Evolutionary conservation across 345 rosid species (phyloP), one percentile per base, ranked within the genome.

Genomic region (Erysimum cheiranthoides): DNA sequence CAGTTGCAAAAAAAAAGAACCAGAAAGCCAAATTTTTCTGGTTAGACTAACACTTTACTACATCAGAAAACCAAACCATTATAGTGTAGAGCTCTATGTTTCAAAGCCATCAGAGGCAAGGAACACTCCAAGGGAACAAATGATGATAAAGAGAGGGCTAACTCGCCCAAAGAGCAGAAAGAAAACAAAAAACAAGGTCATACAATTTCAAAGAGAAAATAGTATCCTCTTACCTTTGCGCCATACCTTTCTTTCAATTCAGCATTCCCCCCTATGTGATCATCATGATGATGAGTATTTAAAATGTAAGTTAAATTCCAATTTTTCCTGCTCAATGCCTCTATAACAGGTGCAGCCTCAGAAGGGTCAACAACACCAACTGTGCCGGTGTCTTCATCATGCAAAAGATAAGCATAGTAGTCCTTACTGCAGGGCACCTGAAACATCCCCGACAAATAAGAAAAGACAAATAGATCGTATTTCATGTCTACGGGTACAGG

Each of bases 351-450:
- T 27, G 71, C 79, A 76, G 98, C 86, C 84, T 96, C 99, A 74
- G 89, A 85, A 12, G 99, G 99, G 88, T 96, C 99, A 84, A 96
- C 98, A 51, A 96, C 97, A 61, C 97, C 99, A 81, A 96, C 98
- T 0, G 99, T 96, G 70, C 98, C 99, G 0, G 99, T 96, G 81
- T 93, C 93, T 73, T 82, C 87, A 73, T 96, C 99, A 65, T 93
- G 93, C 66, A 96, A 85, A 65, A 96, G 90, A 82, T 92, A 96
- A 50, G 99, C 98, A 74, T 91, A 96, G 81, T 87, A 89, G 78
- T 96, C 98, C 71, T 78, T 83, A 53, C 92, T 88, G 56, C 99
- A 96, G 3, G 97, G 92, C 76, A 96, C 98, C 99, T 96, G 85
- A 39, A 80, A 72, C 63, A 49, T 27, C 28, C 53, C 72, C 32